Percentiles rank a stretch among this genome's conserved stretches.
phyloP scores from a whole-genome alignment of 305 asterid genomes.

The Fraxinus nigra region DNA sequence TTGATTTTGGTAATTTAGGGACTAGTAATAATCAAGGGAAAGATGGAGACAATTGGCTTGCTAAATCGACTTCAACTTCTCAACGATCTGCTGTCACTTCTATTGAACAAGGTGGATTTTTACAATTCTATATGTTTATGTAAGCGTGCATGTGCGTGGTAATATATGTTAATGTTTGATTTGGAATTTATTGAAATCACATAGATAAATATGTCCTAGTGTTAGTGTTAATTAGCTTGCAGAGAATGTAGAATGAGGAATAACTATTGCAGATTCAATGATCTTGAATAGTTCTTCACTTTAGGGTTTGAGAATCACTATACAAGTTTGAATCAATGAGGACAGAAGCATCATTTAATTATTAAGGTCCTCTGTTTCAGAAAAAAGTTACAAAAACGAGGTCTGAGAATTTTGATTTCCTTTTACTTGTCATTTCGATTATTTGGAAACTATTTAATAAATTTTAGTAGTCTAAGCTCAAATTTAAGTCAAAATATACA shows the following conservation, averaged over 20 bases:
- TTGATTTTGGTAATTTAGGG: conserved; percentile 26
- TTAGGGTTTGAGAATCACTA: conserved; percentile 13
- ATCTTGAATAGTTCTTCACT: not conserved
- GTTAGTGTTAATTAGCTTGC: conserved; percentile 16
- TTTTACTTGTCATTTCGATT: not conserved
- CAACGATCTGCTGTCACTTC: conserved; percentile 34
- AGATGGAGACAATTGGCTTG: conserved; percentile 21
- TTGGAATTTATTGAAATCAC: not conserved
- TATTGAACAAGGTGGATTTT: conserved; percentile 50
- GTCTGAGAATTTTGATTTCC: conserved; percentile 4
- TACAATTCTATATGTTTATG: not conserved
- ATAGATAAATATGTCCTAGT: not conserved
- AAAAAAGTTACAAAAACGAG: not conserved
- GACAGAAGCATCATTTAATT: conserved; percentile 1
- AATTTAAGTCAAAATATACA: conserved; percentile 6
- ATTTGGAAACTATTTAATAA: conserved; percentile 1
- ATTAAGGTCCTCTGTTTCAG: not conserved
- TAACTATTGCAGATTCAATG: not conserved
- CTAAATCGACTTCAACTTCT: conserved; percentile 24
- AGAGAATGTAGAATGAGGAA: conserved; percentile 6
- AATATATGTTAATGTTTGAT: not conserved
- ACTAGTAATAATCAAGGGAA: conserved; percentile 8
- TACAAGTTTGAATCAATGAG: not conserved
- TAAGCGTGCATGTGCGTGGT: not conserved
- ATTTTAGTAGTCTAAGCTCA: conserved; percentile 7